These are phyloP conservation scores for Planoprotostelium fungivorum DNA, from an alignment of 78 protist genomes.

Conservation along the genomic window DNA sequence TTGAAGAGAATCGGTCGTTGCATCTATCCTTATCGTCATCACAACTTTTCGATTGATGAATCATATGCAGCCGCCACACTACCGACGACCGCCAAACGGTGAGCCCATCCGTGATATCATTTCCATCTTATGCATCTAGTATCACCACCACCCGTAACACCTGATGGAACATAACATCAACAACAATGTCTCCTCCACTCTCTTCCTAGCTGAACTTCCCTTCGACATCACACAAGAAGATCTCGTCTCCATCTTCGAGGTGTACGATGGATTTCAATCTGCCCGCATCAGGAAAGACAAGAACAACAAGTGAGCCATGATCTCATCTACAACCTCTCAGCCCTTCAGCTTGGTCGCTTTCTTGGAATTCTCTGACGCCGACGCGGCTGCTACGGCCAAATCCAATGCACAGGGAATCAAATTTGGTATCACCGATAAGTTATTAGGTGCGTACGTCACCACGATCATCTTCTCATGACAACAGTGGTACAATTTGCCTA, in stretches of 20 bases:
- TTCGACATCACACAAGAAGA: background rate
- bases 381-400: background rate
- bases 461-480: background rate
- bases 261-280: background rate
- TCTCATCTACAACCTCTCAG: background rate
- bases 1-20: too few relatives aligned
- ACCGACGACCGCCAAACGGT: too few relatives aligned
- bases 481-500: background rate
- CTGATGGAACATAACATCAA: background rate
- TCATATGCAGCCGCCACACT: too few relatives aligned
- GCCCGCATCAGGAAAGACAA: background rate
- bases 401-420: background rate
- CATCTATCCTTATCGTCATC: too few relatives aligned
- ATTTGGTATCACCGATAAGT: background rate
- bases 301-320: background rate
- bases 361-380: background rate
- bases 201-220: background rate
- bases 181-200: background rate
- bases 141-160: too few relatives aligned
- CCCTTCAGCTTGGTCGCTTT: background rate
- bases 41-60: too few relatives aligned
- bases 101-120: too few relatives aligned
- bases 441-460: background rate
- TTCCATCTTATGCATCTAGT: too few relatives aligned
- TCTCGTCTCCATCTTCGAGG: background rate